These are phyloP conservation scores for Trichoderma sp. DNA, from an alignment of 2,329 filamentous ascomycete genomes.

Conservation along the genomic window DNA sequence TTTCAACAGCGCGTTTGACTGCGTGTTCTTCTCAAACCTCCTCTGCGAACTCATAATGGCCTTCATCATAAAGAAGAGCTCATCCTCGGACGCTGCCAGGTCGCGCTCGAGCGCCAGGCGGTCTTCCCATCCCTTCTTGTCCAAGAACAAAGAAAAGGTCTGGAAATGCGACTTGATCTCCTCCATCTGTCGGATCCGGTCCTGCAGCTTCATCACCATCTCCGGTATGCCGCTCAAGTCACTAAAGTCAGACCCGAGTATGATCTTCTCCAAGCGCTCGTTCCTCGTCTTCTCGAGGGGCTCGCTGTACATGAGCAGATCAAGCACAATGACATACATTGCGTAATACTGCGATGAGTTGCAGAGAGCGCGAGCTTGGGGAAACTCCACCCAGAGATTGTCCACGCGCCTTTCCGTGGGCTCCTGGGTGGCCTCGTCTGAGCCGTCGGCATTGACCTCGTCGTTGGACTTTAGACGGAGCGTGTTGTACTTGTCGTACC, in stretches of 20 bases:
- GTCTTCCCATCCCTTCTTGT: constrained; percentile 89
- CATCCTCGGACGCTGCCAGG: constrained; percentile 86
- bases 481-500: constrained; percentile 98
- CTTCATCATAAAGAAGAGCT: constrained; percentile 99
- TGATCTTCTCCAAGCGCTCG: constrained; percentile 96
- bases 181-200: constrained; percentile 88
- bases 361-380: constrained; percentile 89
- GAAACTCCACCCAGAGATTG: constrained; percentile 95
- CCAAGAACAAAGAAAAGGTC: constrained; percentile 82
- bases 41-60: constrained; percentile 96
- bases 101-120: constrained; percentile 87
- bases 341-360: constrained; percentile 98
- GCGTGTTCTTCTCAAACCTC: constrained; percentile 71
- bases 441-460: constrained; percentile 71
- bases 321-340: constrained; percentile 96
- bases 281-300: constrained; percentile 95
- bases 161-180: constrained; percentile 98
- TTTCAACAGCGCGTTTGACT: constrained; percentile 77
- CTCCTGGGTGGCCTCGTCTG: constrained; percentile 53
- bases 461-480: constrained; percentile 96
- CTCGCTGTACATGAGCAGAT: constrained; percentile 94
- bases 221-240: constrained; percentile 91
- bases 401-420: constrained; percentile 81
- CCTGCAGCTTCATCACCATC: constrained; percentile 88
- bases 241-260: constrained; percentile 97